Conservation (phyloP, 306 rosid genomes). For the Corylus heterophylla region DNA sequence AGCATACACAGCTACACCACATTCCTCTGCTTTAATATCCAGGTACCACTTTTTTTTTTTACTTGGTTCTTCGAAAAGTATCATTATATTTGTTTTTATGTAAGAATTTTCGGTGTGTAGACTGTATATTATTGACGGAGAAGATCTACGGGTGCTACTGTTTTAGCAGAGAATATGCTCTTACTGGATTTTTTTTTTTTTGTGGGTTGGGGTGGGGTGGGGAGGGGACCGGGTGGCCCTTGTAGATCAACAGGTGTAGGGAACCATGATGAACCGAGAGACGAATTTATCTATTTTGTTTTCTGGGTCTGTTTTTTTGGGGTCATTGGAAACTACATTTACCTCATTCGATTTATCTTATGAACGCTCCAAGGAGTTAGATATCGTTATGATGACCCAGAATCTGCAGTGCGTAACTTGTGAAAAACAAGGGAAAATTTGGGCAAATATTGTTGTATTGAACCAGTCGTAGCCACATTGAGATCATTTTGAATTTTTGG, state of each 20-base stretch:
- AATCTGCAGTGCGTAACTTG: conserved; percentile 50
- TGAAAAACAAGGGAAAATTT: conserved; percentile 25
- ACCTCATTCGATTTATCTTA: not conserved
- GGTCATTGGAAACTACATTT: conserved; percentile 7
- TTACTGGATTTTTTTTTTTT: too few relatives aligned
- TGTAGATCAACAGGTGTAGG: too few relatives aligned
- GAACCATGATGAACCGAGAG: not conserved
- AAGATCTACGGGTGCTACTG: not conserved
- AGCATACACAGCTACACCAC: not conserved
- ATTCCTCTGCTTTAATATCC: not conserved
- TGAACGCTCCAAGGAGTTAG: conserved; percentile 26
- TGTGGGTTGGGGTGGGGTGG: too few relatives aligned
- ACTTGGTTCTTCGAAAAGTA: not conserved
- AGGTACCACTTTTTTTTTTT: not conserved
- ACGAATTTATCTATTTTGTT: not conserved
- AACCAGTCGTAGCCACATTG: not conserved
- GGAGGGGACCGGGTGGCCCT: too few relatives aligned
- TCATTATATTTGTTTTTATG: not conserved
- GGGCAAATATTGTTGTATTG: not conserved
- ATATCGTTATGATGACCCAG: conserved; percentile 82
- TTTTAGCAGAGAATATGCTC: not conserved
- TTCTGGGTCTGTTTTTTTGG: not conserved
- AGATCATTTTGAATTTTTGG: not conserved
- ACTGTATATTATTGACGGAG: not conserved
- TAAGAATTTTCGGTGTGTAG: not conserved